Evolutionary conservation across 2,329 filamentous ascomycete species (phyloP), one percentile per base, ranked within the genome.

Genomic region (Alternaria triticina): DNA sequence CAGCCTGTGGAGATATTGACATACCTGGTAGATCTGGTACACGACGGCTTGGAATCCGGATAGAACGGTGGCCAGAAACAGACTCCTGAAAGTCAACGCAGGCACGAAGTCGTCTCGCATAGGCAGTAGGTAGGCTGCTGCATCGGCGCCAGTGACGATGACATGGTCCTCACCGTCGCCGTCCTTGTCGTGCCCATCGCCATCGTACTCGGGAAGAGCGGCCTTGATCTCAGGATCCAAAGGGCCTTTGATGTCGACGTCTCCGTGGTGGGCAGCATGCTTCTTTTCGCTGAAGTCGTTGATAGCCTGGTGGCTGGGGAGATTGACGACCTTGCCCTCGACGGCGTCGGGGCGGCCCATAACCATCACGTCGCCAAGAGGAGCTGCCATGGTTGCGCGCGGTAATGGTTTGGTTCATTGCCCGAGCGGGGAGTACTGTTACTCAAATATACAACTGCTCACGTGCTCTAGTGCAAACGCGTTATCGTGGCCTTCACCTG

Each of bases 31-130:
- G 47, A 68, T 68, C 49, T 68, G 65, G 17, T 47, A 68, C 5
- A 68, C 63, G 22, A 68, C 65, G 40, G 65, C 63, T 55, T 68
- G 65, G 43, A 68, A 68, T 6, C 63, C 59, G 10, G 65, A 66
- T 9, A 68, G 11, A 17, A 61, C 33, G 4, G 63, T 63, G 6
- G 65, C 65, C 9, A 68, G 43, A 43, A 68, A 54, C 17, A 68
- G 52, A 28, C 63, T 46, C 13, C 65, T 55, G 33, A 68, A 68
- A 10, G 65, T 68, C 23, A 68, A 46, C 10, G 65, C 60, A 6
- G 63, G 43, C 11, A 57, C 65, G 3, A 59, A 44, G 50, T 68
- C 65, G 20, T 68, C 65, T 49, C 65, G 60, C 60, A 68, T 40
- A 3, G 65, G 63, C 40, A 68, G 51, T 55, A 68, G 54, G 17